A percentile compares a stretch with the other conserved stretches of the same genome.
Conservation (phyloP, 345 rosid genomes). For the Mercurialis annua region DNA sequence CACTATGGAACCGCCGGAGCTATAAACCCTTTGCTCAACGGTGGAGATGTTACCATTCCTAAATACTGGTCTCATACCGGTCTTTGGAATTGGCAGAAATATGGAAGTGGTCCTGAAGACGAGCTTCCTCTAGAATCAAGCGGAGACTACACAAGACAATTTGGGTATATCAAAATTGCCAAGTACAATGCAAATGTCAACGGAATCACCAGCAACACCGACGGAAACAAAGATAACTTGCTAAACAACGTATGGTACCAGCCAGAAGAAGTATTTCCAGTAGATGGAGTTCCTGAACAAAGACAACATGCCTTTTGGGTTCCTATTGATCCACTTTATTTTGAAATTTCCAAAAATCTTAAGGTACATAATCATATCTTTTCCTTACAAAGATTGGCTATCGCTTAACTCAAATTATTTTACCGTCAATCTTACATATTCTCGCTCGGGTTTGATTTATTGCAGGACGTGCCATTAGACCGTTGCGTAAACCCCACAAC, state of each 20-base stretch:
- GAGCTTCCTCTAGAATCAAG: conserved; percentile 51
- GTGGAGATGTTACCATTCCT: conserved; percentile 31
- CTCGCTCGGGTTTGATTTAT: too few species aligned
- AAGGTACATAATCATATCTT: not conserved
- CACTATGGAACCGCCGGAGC: conserved; percentile 71
- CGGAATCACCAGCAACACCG: too few species aligned
- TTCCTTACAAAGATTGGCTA: conserved; percentile 33
- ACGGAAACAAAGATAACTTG: conserved; percentile 29
- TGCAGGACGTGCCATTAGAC: conserved; percentile 42
- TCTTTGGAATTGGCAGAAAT: conserved; percentile 81
- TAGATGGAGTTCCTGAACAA: conserved; percentile 55
- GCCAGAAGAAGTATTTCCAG: conserved; percentile 69
- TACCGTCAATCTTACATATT: too few species aligned
- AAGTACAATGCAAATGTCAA: not conserved
- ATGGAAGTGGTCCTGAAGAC: conserved; percentile 49
- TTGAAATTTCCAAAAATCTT: conserved; percentile 22
- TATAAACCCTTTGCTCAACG: conserved; percentile 20
- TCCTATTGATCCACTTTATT: conserved; percentile 45
- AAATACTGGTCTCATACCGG: conserved; percentile 56
- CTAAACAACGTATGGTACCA: conserved; percentile 69
- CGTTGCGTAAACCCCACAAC: conserved; percentile 49
- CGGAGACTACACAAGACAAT: conserved; percentile 59
- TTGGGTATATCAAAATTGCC: conserved; percentile 50
- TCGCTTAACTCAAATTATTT: too few species aligned
- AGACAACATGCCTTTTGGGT: conserved; percentile 65